A percentile compares a stretch with the other conserved stretches of the same genome.
Evolutionary conservation across 1,284 basidiomycete genomes (phyloP).

Genomic region (Malassezia vespertilionis): DNA sequence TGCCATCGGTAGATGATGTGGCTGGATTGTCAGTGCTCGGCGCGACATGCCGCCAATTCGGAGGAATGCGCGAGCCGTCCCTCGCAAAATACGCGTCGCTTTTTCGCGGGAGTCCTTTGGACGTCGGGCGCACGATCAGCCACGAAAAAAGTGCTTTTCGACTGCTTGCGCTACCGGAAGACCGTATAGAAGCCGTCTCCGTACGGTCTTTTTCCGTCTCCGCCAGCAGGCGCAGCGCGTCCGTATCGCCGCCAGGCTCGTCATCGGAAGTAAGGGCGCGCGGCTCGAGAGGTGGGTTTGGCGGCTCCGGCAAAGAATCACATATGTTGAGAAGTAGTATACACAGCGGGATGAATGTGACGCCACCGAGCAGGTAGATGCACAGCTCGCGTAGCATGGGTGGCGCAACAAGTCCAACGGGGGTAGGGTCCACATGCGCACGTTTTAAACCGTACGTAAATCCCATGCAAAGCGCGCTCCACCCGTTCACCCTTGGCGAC

Average conservation of each 20-base stretch:
- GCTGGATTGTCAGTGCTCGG: too few species aligned
- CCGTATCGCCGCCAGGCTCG: too few species aligned
- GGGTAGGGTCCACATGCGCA: background rate
- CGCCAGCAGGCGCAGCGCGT: too few species aligned
- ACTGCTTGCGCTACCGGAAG: slow-evolving; percentile 19
- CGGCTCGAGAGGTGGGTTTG: background rate
- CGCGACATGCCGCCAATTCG: slow-evolving; percentile 18
- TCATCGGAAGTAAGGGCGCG: too few species aligned
- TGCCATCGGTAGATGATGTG: too few species aligned
- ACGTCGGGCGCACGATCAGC: background rate
- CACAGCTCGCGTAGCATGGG: slow-evolving; percentile 30
- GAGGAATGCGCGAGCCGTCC: background rate
- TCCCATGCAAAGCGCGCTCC: too few species aligned
- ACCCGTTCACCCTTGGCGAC: slow-evolving; percentile 1
- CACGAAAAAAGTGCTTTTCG: slow-evolving; percentile 11
- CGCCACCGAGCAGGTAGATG: slow-evolving; percentile 43
- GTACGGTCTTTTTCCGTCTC: too few species aligned
- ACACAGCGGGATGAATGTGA: slow-evolving; percentile 42
- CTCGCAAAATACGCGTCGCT: background rate
- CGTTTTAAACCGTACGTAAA: too few species aligned
- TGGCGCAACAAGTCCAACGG: background rate
- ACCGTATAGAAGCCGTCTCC: too few species aligned
- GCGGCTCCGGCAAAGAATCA: slow-evolving; percentile 16
- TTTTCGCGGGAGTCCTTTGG: background rate
- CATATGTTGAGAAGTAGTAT: slow-evolving; percentile 17